Evolutionary conservation across 345 rosid genomes (phyloP), one percentile per base, ranked within the genome.

Genomic region (Balakata baccata): DNA sequence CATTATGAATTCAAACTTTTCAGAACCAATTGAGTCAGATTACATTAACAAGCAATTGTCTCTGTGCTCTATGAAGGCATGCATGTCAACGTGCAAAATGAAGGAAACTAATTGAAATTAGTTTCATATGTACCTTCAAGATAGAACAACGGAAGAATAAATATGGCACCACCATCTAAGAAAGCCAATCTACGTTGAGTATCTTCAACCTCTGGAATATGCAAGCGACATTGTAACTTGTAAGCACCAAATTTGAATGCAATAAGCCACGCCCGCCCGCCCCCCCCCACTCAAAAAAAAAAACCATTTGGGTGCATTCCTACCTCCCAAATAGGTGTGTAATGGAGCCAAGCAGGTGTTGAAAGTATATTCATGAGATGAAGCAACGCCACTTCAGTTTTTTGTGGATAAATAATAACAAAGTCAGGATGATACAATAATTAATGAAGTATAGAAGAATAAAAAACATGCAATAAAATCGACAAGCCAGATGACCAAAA

Each of bases 281-380:
- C 1, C 34, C 34, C 34, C 34, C 34, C n/a, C n/a, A n/a, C n/a
- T n/a, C n/a, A n/a, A n/a, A 57, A 67, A 16, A 14, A 53, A 54
- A 70, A 45, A n/a, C 6, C 0, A 23, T 18, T 14, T 14, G n/a
- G n/a, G 11, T 49, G 6, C 16, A 69, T 22, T 29, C 89, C 78
- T 86, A 95, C 99, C 98, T 1, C 98, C 99, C 23, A 95, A 92
- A 84, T 95, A 95, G 0, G 92, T 84, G 81, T 95, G 99, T 71
- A 92, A 61, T 16, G 98, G 89, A 80, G 97, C 90, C 93, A 92
- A 81, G 74, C 84, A 58, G 16, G 97, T 83, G 77, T 95, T 82
- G 81, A 90, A 95, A 39, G 88, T 81, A 75, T 76, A 75, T 63
- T 80, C 94, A 79, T 71, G 80, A 65, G 79, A 70, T 66, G 85